These are phyloP conservation scores for Henckelia pumila DNA, from an alignment of 257 asterid species.

Conservation along the genomic window DNA sequence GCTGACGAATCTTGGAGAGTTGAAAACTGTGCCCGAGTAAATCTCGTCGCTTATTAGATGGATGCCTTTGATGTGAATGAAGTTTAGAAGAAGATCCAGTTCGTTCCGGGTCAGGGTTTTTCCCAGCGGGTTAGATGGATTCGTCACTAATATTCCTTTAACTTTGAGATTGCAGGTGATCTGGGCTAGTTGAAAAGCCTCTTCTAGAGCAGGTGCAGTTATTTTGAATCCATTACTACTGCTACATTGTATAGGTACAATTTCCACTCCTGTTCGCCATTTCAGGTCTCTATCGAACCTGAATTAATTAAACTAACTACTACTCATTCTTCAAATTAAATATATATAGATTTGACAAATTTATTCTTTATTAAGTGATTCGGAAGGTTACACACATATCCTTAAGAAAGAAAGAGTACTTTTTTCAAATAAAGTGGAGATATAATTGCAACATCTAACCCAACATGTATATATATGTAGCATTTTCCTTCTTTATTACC, in stretches of 20 bases:
- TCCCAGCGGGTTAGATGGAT: slow-evolving; percentile 66
- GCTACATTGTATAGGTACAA: slow-evolving; percentile 55
- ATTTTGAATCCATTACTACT: slow-evolving; percentile 52
- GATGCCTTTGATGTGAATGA: slow-evolving; percentile 38
- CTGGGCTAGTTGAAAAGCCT: slow-evolving; percentile 42
- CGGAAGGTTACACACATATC: no score
- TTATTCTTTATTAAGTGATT: no score
- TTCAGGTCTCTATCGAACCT: slow-evolving; percentile 64
- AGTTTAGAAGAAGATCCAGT: slow-evolving; percentile 39
- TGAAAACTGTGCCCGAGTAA: slow-evolving; percentile 55
- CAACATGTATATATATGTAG: no score
- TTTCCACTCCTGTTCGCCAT: slow-evolving; percentile 64
- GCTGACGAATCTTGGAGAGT: slow-evolving; percentile 44
- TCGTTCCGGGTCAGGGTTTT: slow-evolving; percentile 36
- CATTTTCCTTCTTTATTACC: no score
- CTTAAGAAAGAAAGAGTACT: no score
- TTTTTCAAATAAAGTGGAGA: no score
- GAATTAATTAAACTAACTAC: no score
- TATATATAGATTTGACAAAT: no score
- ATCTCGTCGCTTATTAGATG: slow-evolving; percentile 67
- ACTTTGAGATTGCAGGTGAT: slow-evolving; percentile 51
- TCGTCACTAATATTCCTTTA: slow-evolving; percentile 54
- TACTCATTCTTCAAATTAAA: no score
- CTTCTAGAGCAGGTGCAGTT: slow-evolving; percentile 48
- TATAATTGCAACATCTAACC: no score